These are phyloP conservation scores for Coemansia sp. DNA, from an alignment of 192 early-diverging fungal genomes.

Conservation along the genomic window DNA sequence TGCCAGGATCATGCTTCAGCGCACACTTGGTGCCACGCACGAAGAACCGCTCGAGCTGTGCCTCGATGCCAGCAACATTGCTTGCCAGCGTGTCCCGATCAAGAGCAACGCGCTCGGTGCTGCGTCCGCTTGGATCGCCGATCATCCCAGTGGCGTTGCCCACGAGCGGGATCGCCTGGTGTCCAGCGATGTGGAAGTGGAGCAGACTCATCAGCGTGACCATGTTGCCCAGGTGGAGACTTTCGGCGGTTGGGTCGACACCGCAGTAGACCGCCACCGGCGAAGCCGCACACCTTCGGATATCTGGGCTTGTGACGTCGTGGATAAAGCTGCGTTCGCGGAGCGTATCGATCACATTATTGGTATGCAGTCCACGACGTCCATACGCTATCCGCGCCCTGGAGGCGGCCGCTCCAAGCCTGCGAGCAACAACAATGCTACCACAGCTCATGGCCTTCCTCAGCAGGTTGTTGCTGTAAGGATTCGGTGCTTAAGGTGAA, in stretches of 20 bases:
- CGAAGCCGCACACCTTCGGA: conserved; percentile 5
- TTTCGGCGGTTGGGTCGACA: conserved; percentile 90
- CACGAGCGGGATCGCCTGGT: conserved; percentile 80
- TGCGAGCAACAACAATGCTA: neutral
- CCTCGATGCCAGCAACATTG: conserved; percentile 69
- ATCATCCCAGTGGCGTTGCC: conserved; percentile 91
- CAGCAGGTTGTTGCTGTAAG: neutral
- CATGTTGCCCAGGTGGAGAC: conserved; percentile 89
- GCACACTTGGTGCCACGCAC: conserved; percentile 54
- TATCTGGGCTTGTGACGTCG: conserved; percentile 56
- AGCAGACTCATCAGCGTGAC: conserved; percentile 79
- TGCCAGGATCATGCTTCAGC: conserved; percentile 21
- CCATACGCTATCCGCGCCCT: neutral
- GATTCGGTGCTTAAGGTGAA: neutral
- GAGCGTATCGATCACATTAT: conserved; percentile 42
- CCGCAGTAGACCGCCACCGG: conserved; percentile 75
- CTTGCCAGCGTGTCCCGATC: conserved; percentile 54
- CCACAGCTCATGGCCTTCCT: neutral
- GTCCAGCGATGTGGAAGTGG: conserved; percentile 82
- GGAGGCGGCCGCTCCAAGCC: neutral
- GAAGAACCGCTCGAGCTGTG: conserved; percentile 74
- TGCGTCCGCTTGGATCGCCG: conserved; percentile 89
- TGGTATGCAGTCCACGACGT: conserved; percentile 24
- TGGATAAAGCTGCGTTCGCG: conserved; percentile 57
- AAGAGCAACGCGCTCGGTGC: conserved; percentile 74